Conservation (phyloP, 768 basidiomycete genomes). For the Trametes punicea region DNA sequence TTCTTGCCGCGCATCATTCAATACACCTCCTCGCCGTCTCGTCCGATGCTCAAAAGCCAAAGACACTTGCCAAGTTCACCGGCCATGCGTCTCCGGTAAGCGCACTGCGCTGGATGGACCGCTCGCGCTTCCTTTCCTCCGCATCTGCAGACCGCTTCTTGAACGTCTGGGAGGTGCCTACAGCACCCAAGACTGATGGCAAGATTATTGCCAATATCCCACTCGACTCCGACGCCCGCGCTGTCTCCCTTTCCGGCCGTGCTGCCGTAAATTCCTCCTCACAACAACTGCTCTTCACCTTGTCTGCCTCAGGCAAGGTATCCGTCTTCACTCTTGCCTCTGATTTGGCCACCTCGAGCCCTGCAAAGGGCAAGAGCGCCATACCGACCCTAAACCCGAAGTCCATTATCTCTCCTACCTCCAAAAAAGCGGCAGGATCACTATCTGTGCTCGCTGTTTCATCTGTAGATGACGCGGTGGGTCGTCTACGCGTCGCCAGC, state of each 20-base stretch:
- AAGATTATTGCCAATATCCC: slow-evolving; percentile 58
- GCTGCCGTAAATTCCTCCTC: slow-evolving; percentile 23
- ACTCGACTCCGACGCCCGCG: slow-evolving; percentile 60
- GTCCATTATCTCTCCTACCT: slow-evolving; percentile 42
- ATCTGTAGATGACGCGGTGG: slow-evolving; percentile 41
- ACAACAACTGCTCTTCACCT: slow-evolving; percentile 45
- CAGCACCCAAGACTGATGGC: slow-evolving; percentile 41
- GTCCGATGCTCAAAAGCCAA: slow-evolving; percentile 38
- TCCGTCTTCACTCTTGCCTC: slow-evolving; percentile 53
- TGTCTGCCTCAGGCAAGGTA: slow-evolving; percentile 59
- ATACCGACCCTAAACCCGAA: slow-evolving; percentile 51
- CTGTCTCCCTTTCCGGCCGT: slow-evolving; percentile 31
- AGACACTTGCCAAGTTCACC: slow-evolving; percentile 50
- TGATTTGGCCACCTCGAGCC: slow-evolving; percentile 38
- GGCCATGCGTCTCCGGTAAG: slow-evolving; percentile 62
- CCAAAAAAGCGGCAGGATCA: slow-evolving; percentile 36
- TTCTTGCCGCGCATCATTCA: slow-evolving; percentile 59
- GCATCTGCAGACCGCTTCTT: slow-evolving; percentile 63
- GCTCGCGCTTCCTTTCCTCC: slow-evolving; percentile 52
- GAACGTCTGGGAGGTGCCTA: slow-evolving; percentile 56
- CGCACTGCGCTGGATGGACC: slow-evolving; percentile 46
- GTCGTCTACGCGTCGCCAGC: slow-evolving; percentile 50
- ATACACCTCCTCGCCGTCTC: slow-evolving; percentile 49
- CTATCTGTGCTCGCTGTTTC: slow-evolving; percentile 44
- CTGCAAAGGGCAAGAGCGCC: slow-evolving; percentile 42